Evolutionary conservation across 495 filamentous ascomycete genomes (phyloP).

Genomic region (Gamarada debralockiae): DNA sequence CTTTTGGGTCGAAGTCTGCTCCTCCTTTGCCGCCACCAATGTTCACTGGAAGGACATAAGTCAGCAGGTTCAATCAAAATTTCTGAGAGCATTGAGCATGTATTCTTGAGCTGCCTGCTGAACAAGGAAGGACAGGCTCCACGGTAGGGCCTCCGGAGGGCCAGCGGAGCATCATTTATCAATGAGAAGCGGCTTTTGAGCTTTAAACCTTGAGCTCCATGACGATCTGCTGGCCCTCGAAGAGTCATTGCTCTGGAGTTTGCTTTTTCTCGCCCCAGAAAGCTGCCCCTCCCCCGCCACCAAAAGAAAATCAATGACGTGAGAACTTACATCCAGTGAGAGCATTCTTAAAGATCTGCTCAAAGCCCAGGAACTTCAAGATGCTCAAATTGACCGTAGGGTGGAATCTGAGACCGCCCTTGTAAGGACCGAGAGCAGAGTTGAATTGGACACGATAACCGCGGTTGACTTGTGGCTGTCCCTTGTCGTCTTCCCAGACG

Average conservation of each 20-base stretch:
- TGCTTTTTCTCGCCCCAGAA: not conserved
- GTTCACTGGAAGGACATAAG: conserved; percentile 50
- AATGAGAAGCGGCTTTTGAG: too few relatives aligned
- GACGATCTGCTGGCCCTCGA: too few relatives aligned
- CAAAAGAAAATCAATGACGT: not conserved
- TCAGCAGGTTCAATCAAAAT: not conserved
- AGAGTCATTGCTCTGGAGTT: too few relatives aligned
- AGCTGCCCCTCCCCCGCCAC: not conserved
- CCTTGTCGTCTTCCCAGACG: conserved; percentile 92
- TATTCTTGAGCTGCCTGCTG: not conserved
- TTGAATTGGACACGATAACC: conserved; percentile 99
- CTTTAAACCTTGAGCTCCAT: too few relatives aligned
- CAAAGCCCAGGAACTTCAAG: conserved; percentile 97
- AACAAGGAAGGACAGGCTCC: too few relatives aligned
- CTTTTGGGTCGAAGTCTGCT: conserved; percentile 98
- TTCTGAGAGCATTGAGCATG: not conserved
- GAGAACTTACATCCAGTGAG: conserved; percentile 82
- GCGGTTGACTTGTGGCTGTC: conserved; percentile 86
- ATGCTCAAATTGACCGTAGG: conserved; percentile 95
- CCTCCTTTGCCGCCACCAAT: conserved; percentile 99
- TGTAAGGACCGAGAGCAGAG: conserved; percentile 96
- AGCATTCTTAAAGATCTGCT: conserved; percentile 99
- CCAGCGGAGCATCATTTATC: too few relatives aligned
- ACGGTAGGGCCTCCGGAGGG: too few relatives aligned
- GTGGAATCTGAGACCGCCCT: conserved; percentile 95